A percentile compares a stretch with the other conserved stretches of the same genome.
These are phyloP conservation scores for Leccinum ochraceum DNA, from an alignment of 768 basidiomycete species.

Conservation along the genomic window DNA sequence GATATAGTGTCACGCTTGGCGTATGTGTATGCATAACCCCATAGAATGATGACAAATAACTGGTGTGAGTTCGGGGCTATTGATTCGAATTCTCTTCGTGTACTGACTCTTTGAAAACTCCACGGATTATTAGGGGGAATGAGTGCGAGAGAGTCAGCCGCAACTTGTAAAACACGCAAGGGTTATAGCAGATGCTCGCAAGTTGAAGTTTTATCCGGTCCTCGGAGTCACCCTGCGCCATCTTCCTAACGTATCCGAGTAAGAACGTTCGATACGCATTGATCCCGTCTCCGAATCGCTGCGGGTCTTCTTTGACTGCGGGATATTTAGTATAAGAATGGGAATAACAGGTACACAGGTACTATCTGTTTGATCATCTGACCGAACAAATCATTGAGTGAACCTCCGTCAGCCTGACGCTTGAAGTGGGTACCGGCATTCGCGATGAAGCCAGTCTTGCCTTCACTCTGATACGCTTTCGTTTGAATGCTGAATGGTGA, in stretches of 20 bases:
- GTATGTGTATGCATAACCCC: too few relatives aligned
- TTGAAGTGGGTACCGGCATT: neutral
- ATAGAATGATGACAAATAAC: neutral
- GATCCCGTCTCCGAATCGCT: neutral
- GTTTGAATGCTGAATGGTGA: neutral
- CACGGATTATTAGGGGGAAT: neutral
- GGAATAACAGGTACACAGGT: neutral
- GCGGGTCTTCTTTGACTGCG: neutral
- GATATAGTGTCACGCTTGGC: neutral
- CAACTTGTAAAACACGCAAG: neutral
- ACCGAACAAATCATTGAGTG: neutral
- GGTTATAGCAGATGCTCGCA: neutral
- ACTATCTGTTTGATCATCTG: neutral
- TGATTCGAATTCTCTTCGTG: neutral
- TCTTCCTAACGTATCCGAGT: neutral
- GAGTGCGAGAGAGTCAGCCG: neutral
- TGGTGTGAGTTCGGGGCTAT: neutral
- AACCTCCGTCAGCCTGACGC: neutral
- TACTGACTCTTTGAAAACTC: neutral
- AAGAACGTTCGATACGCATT: neutral
- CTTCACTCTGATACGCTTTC: neutral
- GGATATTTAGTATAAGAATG: neutral
- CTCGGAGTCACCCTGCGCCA: neutral
- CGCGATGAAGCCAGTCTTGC: neutral
- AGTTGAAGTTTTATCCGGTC: neutral